phyloP scores from a whole-genome alignment of 805 yeast genomes.

The Starmerella apis region DNA sequence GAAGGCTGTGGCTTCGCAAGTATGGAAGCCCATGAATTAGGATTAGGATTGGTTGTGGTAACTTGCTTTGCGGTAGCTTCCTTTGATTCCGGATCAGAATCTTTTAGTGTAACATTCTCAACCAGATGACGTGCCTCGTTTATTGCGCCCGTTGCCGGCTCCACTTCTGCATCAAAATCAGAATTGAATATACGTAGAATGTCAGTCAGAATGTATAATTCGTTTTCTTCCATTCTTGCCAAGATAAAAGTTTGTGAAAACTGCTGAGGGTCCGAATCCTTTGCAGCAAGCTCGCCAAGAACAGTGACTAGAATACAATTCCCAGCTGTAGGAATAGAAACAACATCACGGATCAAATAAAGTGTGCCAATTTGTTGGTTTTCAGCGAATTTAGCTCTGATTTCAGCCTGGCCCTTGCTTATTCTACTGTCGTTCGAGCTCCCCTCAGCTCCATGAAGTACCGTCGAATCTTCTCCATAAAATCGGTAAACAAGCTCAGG shows the following conservation, averaged over 20 bases:
- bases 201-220: slow-evolving; percentile 34
- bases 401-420: not conserved
- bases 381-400: not conserved
- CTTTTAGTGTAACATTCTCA: not conserved
- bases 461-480: slow-evolving; percentile 31
- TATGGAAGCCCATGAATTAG: slow-evolving; percentile 1
- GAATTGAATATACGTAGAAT: slow-evolving; percentile 30
- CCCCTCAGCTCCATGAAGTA: slow-evolving; percentile 35
- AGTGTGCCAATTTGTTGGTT: not conserved
- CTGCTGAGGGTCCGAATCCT: slow-evolving; percentile 28
- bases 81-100: not conserved
- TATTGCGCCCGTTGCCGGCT: not conserved
- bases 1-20: not conserved
- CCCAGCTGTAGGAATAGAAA: slow-evolving; percentile 6
- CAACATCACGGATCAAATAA: not conserved
- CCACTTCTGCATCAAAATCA: not conserved
- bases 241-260: slow-evolving; percentile 36
- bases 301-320: slow-evolving; percentile 33
- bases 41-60: not conserved
- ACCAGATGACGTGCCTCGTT: not conserved
- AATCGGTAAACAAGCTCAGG: slow-evolving; percentile 31
- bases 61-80: not conserved
- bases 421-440: slow-evolving; percentile 19
- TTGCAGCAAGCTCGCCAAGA: slow-evolving; percentile 34
- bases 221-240: slow-evolving; percentile 24